Base-by-base conservation (phyloP, 805 yeast species). In the Wickerhamiella occidentalis region DNA sequence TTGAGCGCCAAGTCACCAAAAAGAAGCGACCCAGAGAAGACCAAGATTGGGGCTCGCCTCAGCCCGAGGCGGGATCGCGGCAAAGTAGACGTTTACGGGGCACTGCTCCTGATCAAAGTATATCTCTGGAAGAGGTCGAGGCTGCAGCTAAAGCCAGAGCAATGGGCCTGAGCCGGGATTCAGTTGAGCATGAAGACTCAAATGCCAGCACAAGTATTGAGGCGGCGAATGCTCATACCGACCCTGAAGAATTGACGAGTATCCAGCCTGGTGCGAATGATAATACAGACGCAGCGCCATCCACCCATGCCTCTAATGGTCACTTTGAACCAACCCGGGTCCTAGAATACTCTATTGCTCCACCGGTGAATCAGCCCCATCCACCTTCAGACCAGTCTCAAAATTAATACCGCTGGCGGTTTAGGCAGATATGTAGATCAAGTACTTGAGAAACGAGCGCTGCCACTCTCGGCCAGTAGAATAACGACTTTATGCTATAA, bases 1-100 rank as follows among this genome's bases (percentile, higher is more conserved):
- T 46, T 17, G 52, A 46, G 12, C 35, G 35, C 9, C 46, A 38
- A 13, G 25, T 38, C 17, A 35, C 84, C 5, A 23, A 23, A 61
- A 77, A 76, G 54, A 87, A 82, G 52, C 78, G 82, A 54, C 79
- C 78, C 55, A 78, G 77, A 54, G 52, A 58, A 46, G 81, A 80
- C 58, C 74, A 74, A 47, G 75, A 36, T 17, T 36, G 40, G 45
- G 41, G 35, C 15, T 12, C 41, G 2, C 46, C 50, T 3, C 35
- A 28, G 23, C 47, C 45, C 11, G 40, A 40, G 18, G 28, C 12
- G 8, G 50, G 50, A 8, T n/a, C 45, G 13, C 41, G 50, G 15
- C 48, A 49, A n/a, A 42, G 48, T 7, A 42, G 51, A 22, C 48
- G 51, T 9, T 23, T 38, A 3, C 33, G 48, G 7, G 51, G 51